Base-by-base conservation (phyloP, 2,329 filamentous ascomycete species). In the Calonectria crousiana region DNA sequence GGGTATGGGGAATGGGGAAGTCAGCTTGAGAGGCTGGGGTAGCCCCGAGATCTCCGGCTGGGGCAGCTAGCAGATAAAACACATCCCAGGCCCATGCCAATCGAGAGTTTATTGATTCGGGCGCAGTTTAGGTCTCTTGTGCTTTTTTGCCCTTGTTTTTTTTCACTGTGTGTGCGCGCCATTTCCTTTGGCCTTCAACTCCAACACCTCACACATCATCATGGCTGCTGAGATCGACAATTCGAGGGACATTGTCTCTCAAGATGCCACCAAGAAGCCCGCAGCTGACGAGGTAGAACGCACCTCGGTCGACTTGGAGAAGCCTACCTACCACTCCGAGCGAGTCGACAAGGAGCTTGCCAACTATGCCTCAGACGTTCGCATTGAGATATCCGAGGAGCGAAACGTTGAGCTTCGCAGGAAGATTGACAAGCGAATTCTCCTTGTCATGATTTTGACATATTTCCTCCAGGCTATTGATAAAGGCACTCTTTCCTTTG, bases 401-500 rank as follows among this genome's bases (percentile, higher is more conserved):
- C 91, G 93, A 69, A 92, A 91, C 83, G 87, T 84, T 49, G 86
- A 92, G 36, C 87, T 95, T 67, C 91, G 90, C 75, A 88, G 84
- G 67, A 86, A 92, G 86, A 94, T 95, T 77, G 93, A 95, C 83
- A 89, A 87, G 75, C 90, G 93, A 38, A 89, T 95, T 3, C 85
- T 96, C 53, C 84, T 89, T 2, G 87, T 95, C 82, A 95, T 95
- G 93, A 89, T 95, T 72, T 83, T 89, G 62, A 94, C 93, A 0
- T 95, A 95, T 83, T 94, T 95, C 80, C 84, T 95, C 28, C 93
- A 94, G 80, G 89, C 91, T 58, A 87, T 94, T 58, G 92, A 94
- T 83, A 93, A 93, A 83, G 92, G 91, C 32, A 93, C 92, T 0
- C 85, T 94, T 80, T 91, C 88, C 1, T 93, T 88, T 88, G 90